These are phyloP conservation scores for Epichloe gansuensis DNA, from an alignment of 2,329 filamentous ascomycete species.

Conservation along the genomic window DNA sequence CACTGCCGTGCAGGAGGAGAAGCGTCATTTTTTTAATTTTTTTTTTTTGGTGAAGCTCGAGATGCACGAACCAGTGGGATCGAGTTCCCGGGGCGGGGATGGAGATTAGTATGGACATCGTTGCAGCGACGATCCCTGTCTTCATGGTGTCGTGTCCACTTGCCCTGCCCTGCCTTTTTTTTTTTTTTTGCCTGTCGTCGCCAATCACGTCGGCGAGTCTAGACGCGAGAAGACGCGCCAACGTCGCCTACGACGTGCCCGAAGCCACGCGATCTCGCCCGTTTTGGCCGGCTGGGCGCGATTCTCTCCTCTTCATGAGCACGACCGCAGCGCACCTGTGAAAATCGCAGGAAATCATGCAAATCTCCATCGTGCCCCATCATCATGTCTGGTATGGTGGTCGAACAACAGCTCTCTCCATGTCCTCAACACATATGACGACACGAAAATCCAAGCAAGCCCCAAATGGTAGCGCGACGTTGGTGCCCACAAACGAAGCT, in stretches of 20 bases:
- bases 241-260: not conserved
- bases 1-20: constrained; percentile 1
- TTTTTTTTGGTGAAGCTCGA: not conserved
- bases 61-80: constrained; percentile 3
- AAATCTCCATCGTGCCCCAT: too few relatives aligned
- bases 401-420: too few relatives aligned
- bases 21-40: not conserved
- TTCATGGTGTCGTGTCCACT: too few relatives aligned
- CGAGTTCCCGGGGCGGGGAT: not conserved
- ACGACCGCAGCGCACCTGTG: not conserved
- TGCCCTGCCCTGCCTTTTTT: too few relatives aligned
- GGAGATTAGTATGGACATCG: not conserved
- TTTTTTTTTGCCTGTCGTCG: too few relatives aligned
- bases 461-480: not conserved
- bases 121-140: not conserved
- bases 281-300: not conserved
- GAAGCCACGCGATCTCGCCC: not conserved
- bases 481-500: not conserved
- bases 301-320: not conserved
- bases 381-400: not conserved
- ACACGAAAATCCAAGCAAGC: not conserved
- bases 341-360: not conserved
- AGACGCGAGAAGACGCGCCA: constrained; percentile 1
- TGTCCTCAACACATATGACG: too few relatives aligned
- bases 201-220: not conserved